A percentile compares a stretch with the other conserved stretches of the same genome.
These are phyloP conservation scores for Nakaseomyces glabratus DNA, from an alignment of 1,139 yeast species.

Conservation along the genomic window DNA sequence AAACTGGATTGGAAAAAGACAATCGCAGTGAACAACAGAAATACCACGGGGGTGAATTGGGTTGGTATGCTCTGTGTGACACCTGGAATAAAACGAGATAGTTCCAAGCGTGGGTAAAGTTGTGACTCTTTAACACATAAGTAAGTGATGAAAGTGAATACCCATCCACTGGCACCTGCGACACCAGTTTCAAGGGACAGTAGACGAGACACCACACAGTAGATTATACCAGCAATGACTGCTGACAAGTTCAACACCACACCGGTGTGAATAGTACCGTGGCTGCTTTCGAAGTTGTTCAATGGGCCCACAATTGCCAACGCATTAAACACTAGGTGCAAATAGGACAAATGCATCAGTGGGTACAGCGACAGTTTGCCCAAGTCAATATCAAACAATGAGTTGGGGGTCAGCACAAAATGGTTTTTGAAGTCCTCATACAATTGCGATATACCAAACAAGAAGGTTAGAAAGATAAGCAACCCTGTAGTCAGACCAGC, in stretches of 20 bases:
- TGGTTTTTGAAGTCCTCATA: constrained; percentile 30
- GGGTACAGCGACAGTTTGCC: constrained; percentile 69
- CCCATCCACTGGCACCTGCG: constrained; percentile 66
- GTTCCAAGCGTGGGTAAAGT: constrained; percentile 36
- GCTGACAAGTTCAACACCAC: constrained; percentile 67
- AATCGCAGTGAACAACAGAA: constrained; percentile 43
- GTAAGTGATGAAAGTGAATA: constrained; percentile 61
- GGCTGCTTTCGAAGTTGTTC: constrained; percentile 57
- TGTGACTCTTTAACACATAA: constrained; percentile 53
- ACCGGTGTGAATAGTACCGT: constrained; percentile 87
- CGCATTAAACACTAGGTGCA: constrained; percentile 61
- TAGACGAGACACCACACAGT: constrained; percentile 47
- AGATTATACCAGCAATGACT: constrained; percentile 59
- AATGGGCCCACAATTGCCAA: constrained; percentile 52
- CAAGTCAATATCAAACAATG: constrained; percentile 48
- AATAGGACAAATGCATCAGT: constrained; percentile 50
- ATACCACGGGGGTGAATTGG: constrained; percentile 46
- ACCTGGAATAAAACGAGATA: constrained; percentile 2
- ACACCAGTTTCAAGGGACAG: constrained; percentile 49
- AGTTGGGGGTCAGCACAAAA: constrained; percentile 45
- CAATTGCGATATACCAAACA: constrained; percentile 33
- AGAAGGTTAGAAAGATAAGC: constrained; percentile 42
- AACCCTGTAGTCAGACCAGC: constrained; percentile 68
- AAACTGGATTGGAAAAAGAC: constrained; percentile 56
- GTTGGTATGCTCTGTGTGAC: constrained; percentile 44